Evolutionary conservation across 306 rosid genomes (phyloP).

Genomic region (Prunus mira): DNA sequence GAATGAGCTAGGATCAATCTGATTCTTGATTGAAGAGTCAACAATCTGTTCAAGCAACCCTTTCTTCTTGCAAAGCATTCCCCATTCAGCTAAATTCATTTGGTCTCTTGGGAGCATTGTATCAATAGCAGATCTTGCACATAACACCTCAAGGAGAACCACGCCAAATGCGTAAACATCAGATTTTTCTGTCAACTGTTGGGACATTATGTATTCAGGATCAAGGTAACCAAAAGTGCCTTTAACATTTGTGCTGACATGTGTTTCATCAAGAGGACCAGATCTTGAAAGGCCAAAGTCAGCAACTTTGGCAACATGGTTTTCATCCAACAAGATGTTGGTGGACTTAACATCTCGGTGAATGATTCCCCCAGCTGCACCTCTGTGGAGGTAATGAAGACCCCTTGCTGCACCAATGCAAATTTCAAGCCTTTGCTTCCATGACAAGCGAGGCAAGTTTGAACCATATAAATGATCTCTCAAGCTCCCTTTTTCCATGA

Average conservation of each 20-base stretch:
- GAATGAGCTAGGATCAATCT: conserved; percentile 43
- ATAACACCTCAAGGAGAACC: conserved; percentile 46
- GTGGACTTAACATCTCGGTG: conserved; percentile 57
- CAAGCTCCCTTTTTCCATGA: conserved; percentile 50
- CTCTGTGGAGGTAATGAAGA: conserved; percentile 54
- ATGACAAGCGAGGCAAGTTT: conserved; percentile 33
- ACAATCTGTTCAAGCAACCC: conserved; percentile 41
- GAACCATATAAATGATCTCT: conserved; percentile 44
- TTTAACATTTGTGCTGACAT: conserved; percentile 49
- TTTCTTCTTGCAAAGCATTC: conserved; percentile 39
- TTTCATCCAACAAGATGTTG: conserved; percentile 44
- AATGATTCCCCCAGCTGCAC: conserved; percentile 48
- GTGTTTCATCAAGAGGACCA: conserved; percentile 36
- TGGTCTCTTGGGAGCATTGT: conserved; percentile 41
- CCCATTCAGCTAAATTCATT: conserved; percentile 54
- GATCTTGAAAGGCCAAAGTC: conserved; percentile 55
- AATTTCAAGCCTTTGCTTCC: conserved; percentile 59
- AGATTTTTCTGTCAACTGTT: conserved; percentile 45
- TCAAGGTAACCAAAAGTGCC: conserved; percentile 59
- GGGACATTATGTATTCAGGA: conserved; percentile 46
- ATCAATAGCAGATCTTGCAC: conserved; percentile 47
- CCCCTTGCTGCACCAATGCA: conserved; percentile 56
- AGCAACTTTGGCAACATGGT: conserved; percentile 48
- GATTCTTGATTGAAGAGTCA: conserved; percentile 39
- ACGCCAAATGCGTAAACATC: conserved; percentile 59